A percentile compares a stretch with the other conserved stretches of the same genome.
Evolutionary conservation across 352 stramenopile species (phyloP).

Genomic region (Phytophthora pseudosyringae): DNA sequence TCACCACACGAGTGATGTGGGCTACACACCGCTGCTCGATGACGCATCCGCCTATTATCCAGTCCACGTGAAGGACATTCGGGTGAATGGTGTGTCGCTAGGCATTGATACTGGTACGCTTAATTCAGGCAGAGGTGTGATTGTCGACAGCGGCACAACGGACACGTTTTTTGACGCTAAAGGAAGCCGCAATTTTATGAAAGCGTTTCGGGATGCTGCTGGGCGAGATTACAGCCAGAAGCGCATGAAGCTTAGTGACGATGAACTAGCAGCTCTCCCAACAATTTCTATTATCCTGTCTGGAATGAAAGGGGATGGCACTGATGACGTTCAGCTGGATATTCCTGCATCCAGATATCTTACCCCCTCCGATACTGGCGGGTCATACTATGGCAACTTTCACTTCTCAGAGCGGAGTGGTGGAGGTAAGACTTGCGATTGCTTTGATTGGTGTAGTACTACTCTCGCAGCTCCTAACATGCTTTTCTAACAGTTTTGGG

Average conservation of each 20-base stretch:
- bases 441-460: slow-evolving; percentile 3
- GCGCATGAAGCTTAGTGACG: slow-evolving; percentile 48
- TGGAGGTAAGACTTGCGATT: slow-evolving; percentile 50
- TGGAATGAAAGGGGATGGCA: slow-evolving; percentile 49
- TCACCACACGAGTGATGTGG: slow-evolving; percentile 64
- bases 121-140: slow-evolving; percentile 81
- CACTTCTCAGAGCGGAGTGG: slow-evolving; percentile 84
- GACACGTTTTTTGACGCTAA: slow-evolving; percentile 80
- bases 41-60: slow-evolving; percentile 72
- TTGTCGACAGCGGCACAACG: slow-evolving; percentile 88
- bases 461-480: slow-evolving; percentile 4
- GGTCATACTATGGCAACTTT: slow-evolving; percentile 75
- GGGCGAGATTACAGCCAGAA: slow-evolving; percentile 68
- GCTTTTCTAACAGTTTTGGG: slow-evolving; percentile 61
- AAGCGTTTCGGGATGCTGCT: slow-evolving; percentile 51
- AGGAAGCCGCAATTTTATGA: slow-evolving; percentile 59
- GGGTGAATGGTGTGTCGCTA: slow-evolving; percentile 61
- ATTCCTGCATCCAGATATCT: slow-evolving; percentile 76
- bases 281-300: slow-evolving; percentile 73
- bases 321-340: slow-evolving; percentile 66
- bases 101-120: slow-evolving; percentile 44
- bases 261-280: slow-evolving; percentile 55
- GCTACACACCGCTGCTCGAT: slow-evolving; percentile 68
- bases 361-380: slow-evolving; percentile 50
- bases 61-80: slow-evolving; percentile 83